A percentile compares a stretch with the other conserved stretches of the same genome.
These are phyloP conservation scores for Penicillium expansum DNA, from an alignment of 2,329 filamentous ascomycete species.

Conservation along the genomic window DNA sequence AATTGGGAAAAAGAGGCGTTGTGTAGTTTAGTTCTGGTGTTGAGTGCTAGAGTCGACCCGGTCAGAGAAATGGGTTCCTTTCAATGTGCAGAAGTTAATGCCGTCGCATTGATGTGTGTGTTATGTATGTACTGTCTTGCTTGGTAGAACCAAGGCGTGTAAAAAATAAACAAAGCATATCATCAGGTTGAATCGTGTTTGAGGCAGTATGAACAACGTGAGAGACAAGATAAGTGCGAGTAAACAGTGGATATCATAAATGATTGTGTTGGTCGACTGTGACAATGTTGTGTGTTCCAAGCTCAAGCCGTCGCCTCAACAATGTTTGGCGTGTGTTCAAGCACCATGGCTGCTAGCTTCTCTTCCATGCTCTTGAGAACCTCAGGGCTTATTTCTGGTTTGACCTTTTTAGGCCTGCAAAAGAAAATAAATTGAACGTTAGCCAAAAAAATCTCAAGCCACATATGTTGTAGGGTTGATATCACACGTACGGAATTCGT, in stretches of 20 bases:
- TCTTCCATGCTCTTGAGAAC: slow-evolving; percentile 41
- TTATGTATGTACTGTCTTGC: background rate
- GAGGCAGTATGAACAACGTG: background rate
- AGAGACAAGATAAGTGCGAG: background rate
- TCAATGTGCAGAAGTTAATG: background rate
- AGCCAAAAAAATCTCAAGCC: background rate
- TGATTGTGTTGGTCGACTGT: background rate
- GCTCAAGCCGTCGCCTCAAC: background rate
- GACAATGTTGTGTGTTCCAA: background rate
- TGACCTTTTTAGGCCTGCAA: slow-evolving; percentile 41
- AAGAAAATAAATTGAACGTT: slow-evolving; percentile 4
- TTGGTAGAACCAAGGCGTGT: background rate
- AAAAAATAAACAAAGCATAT: background rate
- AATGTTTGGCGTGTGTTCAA: background rate
- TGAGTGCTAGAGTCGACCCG: background rate
- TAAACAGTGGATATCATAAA: background rate
- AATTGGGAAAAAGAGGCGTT: background rate
- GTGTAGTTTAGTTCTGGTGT: background rate
- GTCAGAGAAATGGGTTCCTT: background rate
- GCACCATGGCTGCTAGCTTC: slow-evolving; percentile 31
- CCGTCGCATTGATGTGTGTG: background rate
- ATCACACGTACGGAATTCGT: slow-evolving; percentile 42
- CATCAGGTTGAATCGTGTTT: background rate
- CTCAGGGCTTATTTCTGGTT: slow-evolving; percentile 40
- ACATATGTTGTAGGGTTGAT: background rate